Evolutionary conservation across 2,329 filamentous ascomycete species (phyloP).

Genomic region (Botrytis aclada): DNA sequence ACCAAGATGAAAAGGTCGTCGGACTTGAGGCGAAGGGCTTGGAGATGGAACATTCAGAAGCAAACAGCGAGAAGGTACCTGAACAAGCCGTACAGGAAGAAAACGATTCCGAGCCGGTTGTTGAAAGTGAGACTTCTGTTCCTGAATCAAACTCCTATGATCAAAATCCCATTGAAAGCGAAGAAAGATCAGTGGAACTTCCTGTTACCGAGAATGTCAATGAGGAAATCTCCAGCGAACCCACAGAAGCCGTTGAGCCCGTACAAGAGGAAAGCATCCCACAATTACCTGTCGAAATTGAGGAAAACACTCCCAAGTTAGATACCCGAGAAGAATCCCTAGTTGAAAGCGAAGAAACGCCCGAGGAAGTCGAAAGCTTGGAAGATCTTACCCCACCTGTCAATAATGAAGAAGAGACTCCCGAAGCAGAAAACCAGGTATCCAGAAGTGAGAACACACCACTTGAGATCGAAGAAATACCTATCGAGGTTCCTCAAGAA

Average conservation of each 20-base stretch:
- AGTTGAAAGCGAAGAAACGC: too few relatives aligned
- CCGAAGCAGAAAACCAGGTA: neutral
- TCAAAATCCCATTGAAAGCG: neutral
- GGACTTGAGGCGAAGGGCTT: neutral
- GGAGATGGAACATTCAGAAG: rapidly evolving
- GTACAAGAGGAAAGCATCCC: too few relatives aligned
- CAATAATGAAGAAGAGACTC: neutral
- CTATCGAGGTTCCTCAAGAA: neutral
- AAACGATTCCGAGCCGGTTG: neutral
- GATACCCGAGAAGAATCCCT: rapidly evolving
- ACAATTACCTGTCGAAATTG: neutral
- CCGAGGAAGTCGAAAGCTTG: neutral
- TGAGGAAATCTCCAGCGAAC: neutral
- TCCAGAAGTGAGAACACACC: neutral
- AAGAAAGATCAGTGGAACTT: neutral
- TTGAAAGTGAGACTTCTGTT: neutral
- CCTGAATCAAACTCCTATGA: neutral
- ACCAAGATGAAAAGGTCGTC: neutral
- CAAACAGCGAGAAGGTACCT: neutral
- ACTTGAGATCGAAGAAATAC: neutral
- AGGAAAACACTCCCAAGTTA: neutral
- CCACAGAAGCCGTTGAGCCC: too few relatives aligned
- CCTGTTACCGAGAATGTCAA: neutral
- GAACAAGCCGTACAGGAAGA: neutral
- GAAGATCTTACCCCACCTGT: neutral